Percentiles rank a stretch among this genome's conserved stretches.
These are phyloP conservation scores for Millerago galiae DNA, from an alignment of 805 yeast species.

Conservation along the genomic window DNA sequence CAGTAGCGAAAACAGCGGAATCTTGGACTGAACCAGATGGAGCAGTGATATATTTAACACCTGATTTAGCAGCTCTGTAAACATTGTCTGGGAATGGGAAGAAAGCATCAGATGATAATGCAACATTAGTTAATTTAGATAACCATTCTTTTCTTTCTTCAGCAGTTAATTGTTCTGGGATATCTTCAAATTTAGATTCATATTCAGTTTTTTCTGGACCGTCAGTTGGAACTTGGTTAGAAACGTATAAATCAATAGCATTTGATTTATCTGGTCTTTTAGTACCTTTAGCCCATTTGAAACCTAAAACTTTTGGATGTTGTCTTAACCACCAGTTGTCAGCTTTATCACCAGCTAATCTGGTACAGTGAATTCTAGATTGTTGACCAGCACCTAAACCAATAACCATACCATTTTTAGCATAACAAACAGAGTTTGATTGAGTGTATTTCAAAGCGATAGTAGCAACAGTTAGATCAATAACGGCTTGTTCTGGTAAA, in stretches of 20 bases:
- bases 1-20: constrained; percentile 91
- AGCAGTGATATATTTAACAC: constrained; percentile 94
- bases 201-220: constrained; percentile 94
- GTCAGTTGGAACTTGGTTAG: constrained; percentile 81
- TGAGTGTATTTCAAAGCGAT: constrained; percentile 97
- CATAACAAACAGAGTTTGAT: constrained; percentile 97
- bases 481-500: constrained; percentile 84
- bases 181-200: constrained; percentile 75
- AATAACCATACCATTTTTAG: constrained; percentile 98
- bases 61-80: constrained; percentile 94
- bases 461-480: constrained; percentile 95
- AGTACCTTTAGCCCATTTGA: constrained; percentile 97
- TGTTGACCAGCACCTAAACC: constrained; percentile 99
- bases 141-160: constrained; percentile 89
- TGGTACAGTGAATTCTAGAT: constrained; percentile 97
- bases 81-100: constrained; percentile 99
- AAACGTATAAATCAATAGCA: constrained; percentile 91
- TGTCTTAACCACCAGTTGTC: constrained; percentile 99
- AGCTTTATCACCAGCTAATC: constrained; percentile 98
- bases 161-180: constrained; percentile 78
- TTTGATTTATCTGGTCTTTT: constrained; percentile 98
- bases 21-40: constrained; percentile 98
- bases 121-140: constrained; percentile 71
- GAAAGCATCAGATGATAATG: constrained; percentile 95
- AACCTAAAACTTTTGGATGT: constrained; percentile 87